Base-by-base conservation (phyloP, 257 asterid species). In the Agastache rugosa region DNA sequence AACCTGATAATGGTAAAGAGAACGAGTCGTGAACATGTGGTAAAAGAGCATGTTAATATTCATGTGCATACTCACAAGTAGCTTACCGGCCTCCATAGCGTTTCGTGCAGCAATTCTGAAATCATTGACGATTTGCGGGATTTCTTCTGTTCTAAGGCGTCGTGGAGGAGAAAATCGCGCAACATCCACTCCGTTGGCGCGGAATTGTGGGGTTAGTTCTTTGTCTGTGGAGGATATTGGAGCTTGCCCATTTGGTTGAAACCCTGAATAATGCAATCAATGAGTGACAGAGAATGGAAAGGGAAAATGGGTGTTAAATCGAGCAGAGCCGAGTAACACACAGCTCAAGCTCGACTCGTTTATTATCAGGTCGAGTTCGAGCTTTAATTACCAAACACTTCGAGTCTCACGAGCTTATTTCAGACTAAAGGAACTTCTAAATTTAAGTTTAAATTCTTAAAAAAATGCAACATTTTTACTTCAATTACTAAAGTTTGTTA, bases 41-140 rank as follows among this genome's bases (percentile, higher is more conserved):
- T 22, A 53, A 19, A 8, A 53, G 29, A 6, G 58, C 19, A 1
- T 53, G 4, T 8, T 17, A 53, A 19, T 53, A 11, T 44, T 54
- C 7, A 23, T 63, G 48, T 63, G 50, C 27, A 37, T 0, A 0
- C 16, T 19, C 69, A 63, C 20, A 11, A 20, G 39, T 19, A 23
- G 35, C 59, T 45, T 79, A 90, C 97, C 96, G 50, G 96, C 97
- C 78, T 90, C 90, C 3, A 86, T 75, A 63, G 96, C 97, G 80
- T 92, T 92, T 50, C 89, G 85, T 12, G 95, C 96, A 65, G 96
- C 96, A 65, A 81, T 71, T 80, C 87, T 86, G 77, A 90, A 92
- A 80, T 92, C 87, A 55, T 87, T 60, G 60, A 88, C 85, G 44
- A 91, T 80, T 64, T 59, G 84, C 59, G 90, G 94, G 55, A 90